These are phyloP conservation scores for Candida manassasensis DNA, from an alignment of 805 yeast genomes.

Conservation along the genomic window DNA sequence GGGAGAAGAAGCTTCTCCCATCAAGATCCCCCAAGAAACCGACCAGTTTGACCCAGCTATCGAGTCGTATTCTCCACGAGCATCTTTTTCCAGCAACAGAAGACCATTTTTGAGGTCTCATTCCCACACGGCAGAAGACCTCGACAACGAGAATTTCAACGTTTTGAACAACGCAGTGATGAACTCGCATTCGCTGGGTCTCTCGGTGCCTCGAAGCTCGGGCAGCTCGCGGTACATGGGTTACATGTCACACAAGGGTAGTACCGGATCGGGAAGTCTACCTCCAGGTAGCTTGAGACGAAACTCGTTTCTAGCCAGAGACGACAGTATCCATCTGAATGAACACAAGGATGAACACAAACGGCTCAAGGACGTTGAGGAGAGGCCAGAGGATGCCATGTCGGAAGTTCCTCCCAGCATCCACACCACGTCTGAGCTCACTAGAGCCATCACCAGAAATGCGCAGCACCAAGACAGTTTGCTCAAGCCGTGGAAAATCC, in stretches of 20 bases:
- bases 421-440: conserved; percentile 17
- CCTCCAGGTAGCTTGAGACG: conserved; percentile 15
- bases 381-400: conserved; percentile 11
- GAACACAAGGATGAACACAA: neutral
- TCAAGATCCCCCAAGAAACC: neutral
- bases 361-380: conserved; percentile 12
- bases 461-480: conserved; percentile 6
- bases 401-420: conserved; percentile 2
- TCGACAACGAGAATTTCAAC: conserved; percentile 33
- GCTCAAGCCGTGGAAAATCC: conserved; percentile 54
- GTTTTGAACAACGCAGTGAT: conserved; percentile 14
- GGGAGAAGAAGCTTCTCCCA: neutral
- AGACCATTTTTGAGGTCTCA: conserved; percentile 3
- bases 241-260: conserved; percentile 3
- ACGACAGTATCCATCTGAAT: conserved; percentile 12
- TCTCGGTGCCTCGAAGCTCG: conserved; percentile 8
- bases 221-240: conserved; percentile 11
- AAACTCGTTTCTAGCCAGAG: conserved; percentile 12
- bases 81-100: neutral
- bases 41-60: neutral
- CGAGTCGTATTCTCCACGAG: neutral
- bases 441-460: conserved; percentile 18
- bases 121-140: conserved; percentile 19
- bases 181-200: conserved; percentile 13
- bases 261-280: conserved; percentile 4